Conservation (phyloP, 139 green algal genomes). For the Mesostigma viride region DNA sequence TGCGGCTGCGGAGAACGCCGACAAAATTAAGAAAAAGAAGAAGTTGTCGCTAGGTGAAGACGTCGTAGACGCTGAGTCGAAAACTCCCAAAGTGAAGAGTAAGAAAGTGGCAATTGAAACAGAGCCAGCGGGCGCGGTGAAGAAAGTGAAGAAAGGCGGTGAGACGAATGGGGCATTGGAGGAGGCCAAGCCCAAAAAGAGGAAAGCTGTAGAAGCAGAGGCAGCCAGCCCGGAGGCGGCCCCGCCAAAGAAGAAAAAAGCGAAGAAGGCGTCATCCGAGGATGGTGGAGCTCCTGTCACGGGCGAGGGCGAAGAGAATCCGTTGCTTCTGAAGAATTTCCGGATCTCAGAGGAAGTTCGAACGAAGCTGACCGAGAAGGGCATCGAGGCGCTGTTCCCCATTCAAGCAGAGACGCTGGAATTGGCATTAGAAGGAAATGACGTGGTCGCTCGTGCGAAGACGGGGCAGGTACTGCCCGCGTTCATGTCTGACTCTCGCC, state of each 20-base stretch:
- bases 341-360: conserved; percentile 46
- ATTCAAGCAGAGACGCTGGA: conserved; percentile 86
- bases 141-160: neutral
- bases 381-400: conserved; percentile 79
- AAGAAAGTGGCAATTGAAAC: neutral
- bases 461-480: conserved; percentile 89
- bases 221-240: neutral
- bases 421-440: conserved; percentile 55
- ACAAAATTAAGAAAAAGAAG: neutral
- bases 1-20: too few species aligned
- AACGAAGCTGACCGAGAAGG: conserved; percentile 54
- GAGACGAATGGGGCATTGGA: neutral
- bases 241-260: neutral
- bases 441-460: conserved; percentile 81
- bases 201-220: neutral
- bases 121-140: neutral
- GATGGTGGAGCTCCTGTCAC: neutral
- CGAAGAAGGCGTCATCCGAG: neutral
- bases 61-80: neutral
- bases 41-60: neutral
- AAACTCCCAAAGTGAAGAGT: neutral
- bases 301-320: conserved; percentile 5
- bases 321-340: conserved; percentile 15
- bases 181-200: neutral
- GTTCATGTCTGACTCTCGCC: conserved; percentile 41